phyloP scores from a whole-genome alignment of 106 monocot species.

The Dioscorea alata region DNA sequence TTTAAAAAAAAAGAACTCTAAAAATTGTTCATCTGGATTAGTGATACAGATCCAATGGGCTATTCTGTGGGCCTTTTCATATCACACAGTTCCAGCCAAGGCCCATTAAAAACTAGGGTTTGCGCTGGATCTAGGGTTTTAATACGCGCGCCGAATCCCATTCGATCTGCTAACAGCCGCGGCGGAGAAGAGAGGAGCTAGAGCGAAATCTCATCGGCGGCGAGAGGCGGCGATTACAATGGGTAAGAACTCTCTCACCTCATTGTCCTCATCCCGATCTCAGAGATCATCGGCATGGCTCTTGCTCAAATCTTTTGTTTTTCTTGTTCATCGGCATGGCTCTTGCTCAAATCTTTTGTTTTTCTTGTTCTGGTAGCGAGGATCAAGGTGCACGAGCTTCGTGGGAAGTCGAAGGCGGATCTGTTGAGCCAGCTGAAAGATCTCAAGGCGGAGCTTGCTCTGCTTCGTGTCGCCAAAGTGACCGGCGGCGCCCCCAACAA shows the following conservation, averaged over 20 bases:
- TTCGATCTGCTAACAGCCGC: neutral
- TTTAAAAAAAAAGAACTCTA: too few relatives aligned
- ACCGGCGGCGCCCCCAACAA: constrained; percentile 79
- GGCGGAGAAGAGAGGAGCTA: neutral
- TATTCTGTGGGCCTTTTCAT: too few relatives aligned
- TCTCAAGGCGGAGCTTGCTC: constrained; percentile 63
- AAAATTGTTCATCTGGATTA: too few relatives aligned
- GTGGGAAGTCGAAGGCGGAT: constrained; percentile 47
- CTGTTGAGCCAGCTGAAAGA: constrained; percentile 62
- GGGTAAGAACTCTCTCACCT: neutral
- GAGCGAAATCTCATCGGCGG: neutral
- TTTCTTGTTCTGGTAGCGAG: constrained; percentile 28
- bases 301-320: neutral
- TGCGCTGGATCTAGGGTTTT: neutral
- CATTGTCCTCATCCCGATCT: neutral
- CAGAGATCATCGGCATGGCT: too few relatives aligned
- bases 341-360: neutral
- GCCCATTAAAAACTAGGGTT: too few relatives aligned
- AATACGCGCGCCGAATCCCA: neutral
- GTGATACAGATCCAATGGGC: too few relatives aligned
- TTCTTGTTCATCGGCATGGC: neutral
- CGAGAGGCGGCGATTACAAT: neutral
- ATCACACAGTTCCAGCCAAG: too few relatives aligned
- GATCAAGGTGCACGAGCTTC: constrained; percentile 73
- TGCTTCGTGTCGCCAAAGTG: constrained; percentile 72